Base-by-base conservation (phyloP, 306 rosid genomes). In the Gastrolobium bilobum region DNA sequence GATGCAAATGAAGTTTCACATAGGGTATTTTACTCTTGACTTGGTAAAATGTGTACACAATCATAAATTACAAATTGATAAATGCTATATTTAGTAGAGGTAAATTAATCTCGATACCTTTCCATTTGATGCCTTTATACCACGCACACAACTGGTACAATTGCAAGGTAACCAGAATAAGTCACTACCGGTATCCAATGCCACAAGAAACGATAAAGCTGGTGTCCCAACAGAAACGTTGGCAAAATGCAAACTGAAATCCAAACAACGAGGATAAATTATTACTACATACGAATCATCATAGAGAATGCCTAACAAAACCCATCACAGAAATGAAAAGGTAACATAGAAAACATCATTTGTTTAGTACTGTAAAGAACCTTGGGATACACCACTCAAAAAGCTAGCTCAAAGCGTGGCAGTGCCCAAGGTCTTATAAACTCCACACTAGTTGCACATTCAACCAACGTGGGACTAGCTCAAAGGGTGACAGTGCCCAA, bases 121-220 rank as follows among this genome's bases (percentile, higher is more conserved):
- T 54, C 86, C 90, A 3, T 11, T 4, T 48, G 85, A 8, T n/a
- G 75, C 1, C 50, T 48, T 54, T 30, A 91, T 0, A 58, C 64
- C 67, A 13, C 1, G 76, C 1, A 79, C 70, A 79, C 99, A 96
- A 70, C 82, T 82, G 81, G 52, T 58, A 82, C 99, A 96, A 67
- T 96, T 94, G 62, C 99, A 96, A 31, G 99, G 99, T 37, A 96
- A 68, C 99, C 98, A 96, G 85, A 93, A 86, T 80, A 91, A 83
- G 85, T 96, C 93, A 70, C 99, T 96, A 2, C 99, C 99, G 0
- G 99, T 96, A 80, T 96, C 99, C 78, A 96, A 87, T 52, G 98
- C 99, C 89, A 96, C 99, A 50, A 93, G 39, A 76, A 87, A 96
- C 4, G 87, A 88, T 66, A 85, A 63, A 8, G 77, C 75, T 10